phyloP scores from a whole-genome alignment of 257 asterid species.

The Phtheirospermum japonicum region DNA sequence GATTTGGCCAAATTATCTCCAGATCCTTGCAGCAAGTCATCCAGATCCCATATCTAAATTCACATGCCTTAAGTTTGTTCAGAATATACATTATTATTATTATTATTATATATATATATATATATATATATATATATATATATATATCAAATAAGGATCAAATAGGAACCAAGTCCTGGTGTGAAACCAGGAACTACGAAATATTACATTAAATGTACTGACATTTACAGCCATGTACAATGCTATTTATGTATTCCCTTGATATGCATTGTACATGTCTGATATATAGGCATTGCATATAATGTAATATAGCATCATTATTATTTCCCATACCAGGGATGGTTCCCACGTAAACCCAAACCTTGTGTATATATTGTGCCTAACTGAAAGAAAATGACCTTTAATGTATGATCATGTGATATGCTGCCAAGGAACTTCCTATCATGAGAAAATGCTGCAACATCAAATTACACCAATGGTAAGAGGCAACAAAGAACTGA shows the following conservation, averaged over 20 bases:
- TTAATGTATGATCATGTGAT: conserved; percentile 74
- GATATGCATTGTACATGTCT: too few species aligned
- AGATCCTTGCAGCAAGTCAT: conserved; percentile 65
- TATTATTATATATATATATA: neutral
- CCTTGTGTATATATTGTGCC: neutral
- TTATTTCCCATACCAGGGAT: too few species aligned
- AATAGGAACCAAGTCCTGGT: too few species aligned
- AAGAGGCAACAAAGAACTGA: conserved; percentile 12
- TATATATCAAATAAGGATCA: neutral
- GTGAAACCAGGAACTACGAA: too few species aligned
- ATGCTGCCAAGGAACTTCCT: conserved; percentile 86
- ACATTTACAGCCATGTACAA: too few species aligned
- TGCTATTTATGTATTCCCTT: too few species aligned
- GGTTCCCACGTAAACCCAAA: too few species aligned
- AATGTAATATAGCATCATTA: too few species aligned
- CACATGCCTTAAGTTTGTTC: conserved; percentile 4
- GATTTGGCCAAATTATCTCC: conserved; percentile 35
- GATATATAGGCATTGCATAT: too few species aligned
- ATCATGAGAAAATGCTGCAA: conserved; percentile 85
- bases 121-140: neutral
- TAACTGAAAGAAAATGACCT: conserved; percentile 40
- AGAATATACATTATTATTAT: neutral
- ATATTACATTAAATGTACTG: too few species aligned
- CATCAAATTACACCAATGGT: conserved; percentile 21
- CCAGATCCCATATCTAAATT: conserved; percentile 72